Percentiles rank a stretch among this genome's conserved stretches.
These are phyloP conservation scores for Geranomyces michiganensis DNA, from an alignment of 192 early-diverging fungal species.

Conservation along the genomic window DNA sequence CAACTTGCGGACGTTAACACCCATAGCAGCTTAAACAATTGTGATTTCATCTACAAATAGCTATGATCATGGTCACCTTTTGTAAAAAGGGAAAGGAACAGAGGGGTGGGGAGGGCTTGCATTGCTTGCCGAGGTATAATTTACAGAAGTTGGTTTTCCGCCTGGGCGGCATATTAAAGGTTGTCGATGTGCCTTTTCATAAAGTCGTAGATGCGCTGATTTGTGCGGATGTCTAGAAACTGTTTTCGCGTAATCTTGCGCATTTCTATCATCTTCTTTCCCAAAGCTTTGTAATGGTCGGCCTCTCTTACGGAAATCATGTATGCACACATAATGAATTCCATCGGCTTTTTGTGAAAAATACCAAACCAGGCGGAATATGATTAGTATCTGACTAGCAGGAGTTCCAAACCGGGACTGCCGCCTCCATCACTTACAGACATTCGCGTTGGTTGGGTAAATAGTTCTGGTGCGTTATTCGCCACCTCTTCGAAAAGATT, in stretches of 20 bases:
- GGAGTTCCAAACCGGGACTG: too few relatives aligned
- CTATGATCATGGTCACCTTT: too few relatives aligned
- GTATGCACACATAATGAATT: slow-evolving; percentile 29
- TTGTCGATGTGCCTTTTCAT: slow-evolving; percentile 24
- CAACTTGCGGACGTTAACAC: neutral
- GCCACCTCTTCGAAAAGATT: neutral
- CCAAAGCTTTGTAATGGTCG: neutral
- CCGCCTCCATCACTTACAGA: slow-evolving; percentile 8
- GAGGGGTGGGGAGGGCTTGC: too few relatives aligned
- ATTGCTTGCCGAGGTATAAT: too few relatives aligned
- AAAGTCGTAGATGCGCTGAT: slow-evolving; percentile 4
- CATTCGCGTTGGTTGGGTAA: slow-evolving; percentile 1
- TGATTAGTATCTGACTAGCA: too few relatives aligned
- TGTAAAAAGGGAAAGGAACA: too few relatives aligned
- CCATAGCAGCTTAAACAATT: neutral
- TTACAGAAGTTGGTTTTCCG: too few relatives aligned
- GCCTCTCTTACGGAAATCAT: slow-evolving; percentile 12
- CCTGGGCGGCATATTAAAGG: neutral
- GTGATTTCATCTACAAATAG: too few relatives aligned
- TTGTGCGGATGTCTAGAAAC: slow-evolving; percentile 21
- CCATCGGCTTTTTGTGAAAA: slow-evolving; percentile 17
- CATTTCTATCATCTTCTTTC: slow-evolving; percentile 10
- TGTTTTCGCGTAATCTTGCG: slow-evolving; percentile 23
- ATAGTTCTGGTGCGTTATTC: neutral
- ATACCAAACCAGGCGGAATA: neutral